Base-by-base conservation (phyloP, 108 stramenopile genomes). In the Chaetoceros muelleri region DNA sequence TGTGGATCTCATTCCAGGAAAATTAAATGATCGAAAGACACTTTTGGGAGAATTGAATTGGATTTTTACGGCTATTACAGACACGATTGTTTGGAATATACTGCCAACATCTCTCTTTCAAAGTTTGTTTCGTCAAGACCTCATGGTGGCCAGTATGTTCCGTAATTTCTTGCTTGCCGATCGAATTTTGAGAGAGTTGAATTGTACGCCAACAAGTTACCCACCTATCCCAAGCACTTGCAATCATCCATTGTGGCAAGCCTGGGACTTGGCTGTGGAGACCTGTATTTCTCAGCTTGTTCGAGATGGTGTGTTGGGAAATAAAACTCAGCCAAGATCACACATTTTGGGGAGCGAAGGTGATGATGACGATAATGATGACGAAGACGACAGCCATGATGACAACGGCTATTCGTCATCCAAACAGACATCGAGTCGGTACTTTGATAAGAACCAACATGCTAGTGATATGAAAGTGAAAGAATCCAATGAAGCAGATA, bases 81-180 rank as follows among this genome's bases (percentile, higher is more conserved):
- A 99, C 69, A 94, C 96, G 19, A 97, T 99, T 49, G 99, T 98
- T 5, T 99, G 99, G 99, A 95, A 96, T 73, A 84, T 95, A 8
- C 67, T 99, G 17, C 99, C 99, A n/a, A 70, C 81, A 26, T 70
- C 78, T 5, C 70, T 98, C 22, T 99, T 99, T 75, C 95, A 94
- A 65, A 71, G 89, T 61, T 69, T 99, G 2, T 99, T 98, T 72
- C 77, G 99, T n/a, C 92, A 97, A 64, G 97, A 98, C 69, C 67
- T 96, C 24, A 64, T 99, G 24, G 84, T 99, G 17, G 97, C 98
- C 0, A 79, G 79, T 40, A 82, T 99, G 63, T 99, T 98, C 74
- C 78, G 99, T 8, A 99, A 99, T 69, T 99, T 96, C 64, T 74
- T 99, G n/a, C 64, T 99, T 30, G 99, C 99, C 13, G 94, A 98